Evolutionary conservation across 495 filamentous ascomycete species (phyloP).

Genomic region (Penicillium paradoxum): DNA sequence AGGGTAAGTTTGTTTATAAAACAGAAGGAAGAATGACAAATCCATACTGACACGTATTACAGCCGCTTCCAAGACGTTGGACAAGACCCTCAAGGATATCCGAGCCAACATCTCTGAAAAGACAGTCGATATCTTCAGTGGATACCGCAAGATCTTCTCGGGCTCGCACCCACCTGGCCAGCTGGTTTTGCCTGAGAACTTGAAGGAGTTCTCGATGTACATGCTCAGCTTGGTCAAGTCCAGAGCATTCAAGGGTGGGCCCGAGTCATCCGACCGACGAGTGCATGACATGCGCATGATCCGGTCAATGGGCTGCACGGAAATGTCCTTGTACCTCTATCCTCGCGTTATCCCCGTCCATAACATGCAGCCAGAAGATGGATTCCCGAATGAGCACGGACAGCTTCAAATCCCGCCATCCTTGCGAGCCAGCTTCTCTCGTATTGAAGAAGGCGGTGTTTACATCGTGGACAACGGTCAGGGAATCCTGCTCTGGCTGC

Average conservation of each 20-base stretch:
- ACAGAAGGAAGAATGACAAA: too few relatives aligned
- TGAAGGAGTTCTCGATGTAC: constrained; percentile 98
- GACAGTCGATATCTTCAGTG: constrained; percentile 88
- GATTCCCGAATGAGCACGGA: constrained; percentile 83
- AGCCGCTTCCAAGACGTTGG: constrained; percentile 76
- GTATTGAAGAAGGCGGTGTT: constrained; percentile 90
- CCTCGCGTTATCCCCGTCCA: constrained; percentile 89
- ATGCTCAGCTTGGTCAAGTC: constrained; percentile 90
- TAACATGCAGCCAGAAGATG: constrained; percentile 69
- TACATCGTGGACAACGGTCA: constrained; percentile 98
- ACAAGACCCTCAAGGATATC: constrained; percentile 80
- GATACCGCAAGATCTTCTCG: constrained; percentile 87
- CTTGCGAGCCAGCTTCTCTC: constrained; percentile 79
- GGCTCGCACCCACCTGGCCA: constrained; percentile 86
- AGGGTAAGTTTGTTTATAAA: constrained; percentile 44
- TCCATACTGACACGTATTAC: not conserved
- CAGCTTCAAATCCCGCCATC: constrained; percentile 68
- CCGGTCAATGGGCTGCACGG: constrained; percentile 75
- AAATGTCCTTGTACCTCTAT: constrained; percentile 91
- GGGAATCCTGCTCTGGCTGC: constrained; percentile 83
- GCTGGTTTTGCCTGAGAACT: constrained; percentile 87
- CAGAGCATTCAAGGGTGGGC: constrained; percentile 89
- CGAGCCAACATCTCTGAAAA: constrained; percentile 82
- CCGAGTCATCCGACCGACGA: constrained; percentile 85
- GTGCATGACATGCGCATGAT: constrained; percentile 89